Evolutionary conservation across 2,329 filamentous ascomycete genomes (phyloP), one percentile per base, ranked within the genome.

Genomic region (Sporothrix brasiliensis): DNA sequence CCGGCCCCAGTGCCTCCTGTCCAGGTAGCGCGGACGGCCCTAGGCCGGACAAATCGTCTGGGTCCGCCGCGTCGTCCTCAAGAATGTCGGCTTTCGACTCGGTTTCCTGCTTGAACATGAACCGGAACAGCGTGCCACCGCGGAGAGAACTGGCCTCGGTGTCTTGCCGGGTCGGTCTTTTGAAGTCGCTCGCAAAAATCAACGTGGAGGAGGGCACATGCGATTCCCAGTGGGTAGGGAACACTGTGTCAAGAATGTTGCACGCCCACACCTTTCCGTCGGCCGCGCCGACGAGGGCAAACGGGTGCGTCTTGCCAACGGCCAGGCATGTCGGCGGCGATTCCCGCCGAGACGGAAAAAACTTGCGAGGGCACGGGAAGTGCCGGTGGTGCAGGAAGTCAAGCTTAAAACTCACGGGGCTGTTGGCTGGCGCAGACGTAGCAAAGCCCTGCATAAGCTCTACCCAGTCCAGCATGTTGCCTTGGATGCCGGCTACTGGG

Each of bases 361-460:
- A 79, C 70, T 85, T 83, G 39, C 86, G 84, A 16, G 83, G 82
- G 69, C 86, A 80, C 19, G 85, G 83, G 67, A 85, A 88, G 73
- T 84, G 83, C 5, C 83, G 81, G 63, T 83, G 79, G 75, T 86
- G 83, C 72, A 86, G 78, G 74, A 87, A 88, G 13, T 83, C 83
- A 30, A 88, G 76, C 41, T 83, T 82, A 2, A 83, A 84, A 74
- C 84, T 87, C 21, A 84, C 80, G 19, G 85, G 83, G 71, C 83
- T 85, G 2, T 84, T 83, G 0, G 84, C 85, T 2, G 86, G 85
- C 75, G 84, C 84, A 27, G 83, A 77, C 41, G 82, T 81, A 70
- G 85, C 82, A 77, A 85, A 88, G 6, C 86, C 86, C 68, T 86
- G 81, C 58, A 88, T 78, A 72, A 86, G 83, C 72, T 87, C 84